Base-by-base conservation (phyloP, 2,329 filamentous ascomycete genomes). In the Stachybotrys elegans region DNA sequence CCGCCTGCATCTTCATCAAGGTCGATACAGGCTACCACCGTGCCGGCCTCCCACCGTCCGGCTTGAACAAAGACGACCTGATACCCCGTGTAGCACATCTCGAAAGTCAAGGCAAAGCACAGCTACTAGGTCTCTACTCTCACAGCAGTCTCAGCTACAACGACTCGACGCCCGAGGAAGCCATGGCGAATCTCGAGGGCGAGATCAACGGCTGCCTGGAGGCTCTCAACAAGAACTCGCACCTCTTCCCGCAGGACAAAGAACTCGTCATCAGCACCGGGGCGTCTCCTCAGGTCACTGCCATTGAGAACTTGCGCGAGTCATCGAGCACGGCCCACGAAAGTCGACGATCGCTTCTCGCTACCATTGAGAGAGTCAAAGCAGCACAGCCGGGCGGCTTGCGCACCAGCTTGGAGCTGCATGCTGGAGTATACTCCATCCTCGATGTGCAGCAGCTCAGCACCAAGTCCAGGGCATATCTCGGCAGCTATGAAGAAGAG, bases 401-500 rank as follows among this genome's bases (percentile, higher is more conserved):
- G 1, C 29, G 44, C 0, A 56, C 55, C 0, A 53, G 34, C 1
- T 51, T 84, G 1, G 81, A 84, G 50, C 59, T 85, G 2, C 82
- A 86, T 49, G 81, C 82, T 0, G 82, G 82, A 0, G 80, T 83
- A 2, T 86, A 85, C 52, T 75, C 81, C 0, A 58, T 82, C 5
- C 67, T 84, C 5, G 82, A 85, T 51, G 70, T 84, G 54, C 82
- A 86, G 52, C 82, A 86, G 53, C 58, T 84, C 0, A 75, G 79
- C 0, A 83, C 82, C 0, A 66, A 75, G 11, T 75, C 29, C 51
- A 67, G 25, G 44, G 58, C 1, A 44, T 53, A 19, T 1, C 42
- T 55, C 1, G 50, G 55, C 22, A 27, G 38, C 20, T 64, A 32
- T 58, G 62, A 44, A 61, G 68, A 57, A 0, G 73, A 78, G 43